Evolutionary conservation across 1,284 basidiomycete genomes (phyloP), one percentile per base, ranked within the genome.

Genomic region (Moesziomyces sp.): DNA sequence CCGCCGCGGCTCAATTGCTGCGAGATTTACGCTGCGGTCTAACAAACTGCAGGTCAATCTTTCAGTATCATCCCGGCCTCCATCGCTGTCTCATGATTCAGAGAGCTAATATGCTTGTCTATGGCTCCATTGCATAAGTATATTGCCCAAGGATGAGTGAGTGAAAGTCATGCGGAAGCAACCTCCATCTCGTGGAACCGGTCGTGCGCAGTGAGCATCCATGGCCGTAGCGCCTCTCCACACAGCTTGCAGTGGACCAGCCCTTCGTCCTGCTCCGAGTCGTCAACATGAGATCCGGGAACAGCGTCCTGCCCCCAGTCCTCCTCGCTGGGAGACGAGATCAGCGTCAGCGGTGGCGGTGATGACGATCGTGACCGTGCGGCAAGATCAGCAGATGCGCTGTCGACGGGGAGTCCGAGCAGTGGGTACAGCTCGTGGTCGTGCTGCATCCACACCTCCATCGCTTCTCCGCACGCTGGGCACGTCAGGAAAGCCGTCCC

Each of bases 371-470:
- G n/a, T 3, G 45, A 50, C 3, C 46, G 16, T 1, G 35, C n/a
- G 5, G 43, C 6, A 0, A 2, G 43, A n/a, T 24, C 2, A 5
- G 38, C 38, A 18, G 38, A 14, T 40, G 38, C 2, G 38, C 16
- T 40, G 5, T 40, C 38, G 16, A 18, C 38, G 14, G 78, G 76
- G 11, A 78, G 43, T 13, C 78, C 78, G 0, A 52, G 35, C 18
- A 48, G 8, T 18, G 76, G 78, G 52, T 70, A 80, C 19, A 54
- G 28, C 9, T 71, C 76, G 44, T 81, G 77, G 48, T 81, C 79
- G 59, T 81, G 79, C 64, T 79, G 79, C 48, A 81, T 72, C 73
- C 73, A 81, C 0, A 75, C 56, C 26, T 53, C 45, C 75, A 77
- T 77, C 43, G 30, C 50, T 18, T 58, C 38, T 10, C 64, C 77